A percentile compares a stretch with the other conserved stretches of the same genome.
phyloP scores from a whole-genome alignment of 164 flowering plant species.

The Brasenia schreberi region DNA sequence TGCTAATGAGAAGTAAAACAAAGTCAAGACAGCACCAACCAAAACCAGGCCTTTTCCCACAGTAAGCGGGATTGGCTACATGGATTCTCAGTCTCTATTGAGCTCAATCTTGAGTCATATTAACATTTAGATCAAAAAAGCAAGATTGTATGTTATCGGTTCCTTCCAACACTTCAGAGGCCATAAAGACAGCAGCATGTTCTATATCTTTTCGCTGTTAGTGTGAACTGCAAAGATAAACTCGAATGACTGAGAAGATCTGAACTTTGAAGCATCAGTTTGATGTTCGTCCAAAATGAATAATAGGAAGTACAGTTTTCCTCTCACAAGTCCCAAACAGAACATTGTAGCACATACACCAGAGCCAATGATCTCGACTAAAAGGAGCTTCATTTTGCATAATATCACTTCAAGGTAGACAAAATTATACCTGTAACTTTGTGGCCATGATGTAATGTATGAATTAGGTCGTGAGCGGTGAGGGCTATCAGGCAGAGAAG shows the following conservation, averaged over 20 bases:
- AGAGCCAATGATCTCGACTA: too few species aligned
- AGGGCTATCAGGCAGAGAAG: slow-evolving; percentile 31
- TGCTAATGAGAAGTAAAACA: too few species aligned
- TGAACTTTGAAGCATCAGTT: not conserved
- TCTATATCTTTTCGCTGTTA: not conserved
- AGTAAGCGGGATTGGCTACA: too few species aligned
- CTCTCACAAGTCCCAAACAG: not conserved
- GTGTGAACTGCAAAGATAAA: not conserved
- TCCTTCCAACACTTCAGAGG: too few species aligned
- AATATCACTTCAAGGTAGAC: not conserved
- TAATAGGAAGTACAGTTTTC: not conserved
- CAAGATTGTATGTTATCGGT: too few species aligned
- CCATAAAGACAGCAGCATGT: not conserved
- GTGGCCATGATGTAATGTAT: slow-evolving; percentile 76
- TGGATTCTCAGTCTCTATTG: too few species aligned
- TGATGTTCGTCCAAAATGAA: not conserved
- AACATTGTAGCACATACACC: too few species aligned
- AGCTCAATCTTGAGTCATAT: too few species aligned
- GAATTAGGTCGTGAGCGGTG: slow-evolving; percentile 50
- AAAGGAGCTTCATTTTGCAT: not conserved
- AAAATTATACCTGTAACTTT: slow-evolving; percentile 39
- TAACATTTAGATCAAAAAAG: too few species aligned
- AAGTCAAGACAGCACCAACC: too few species aligned
- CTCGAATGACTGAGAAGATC: not conserved
- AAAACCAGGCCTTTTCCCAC: too few species aligned